Evolutionary conservation across 441 rosid genomes (phyloP).

Genomic region (Populus trichocarpa): DNA sequence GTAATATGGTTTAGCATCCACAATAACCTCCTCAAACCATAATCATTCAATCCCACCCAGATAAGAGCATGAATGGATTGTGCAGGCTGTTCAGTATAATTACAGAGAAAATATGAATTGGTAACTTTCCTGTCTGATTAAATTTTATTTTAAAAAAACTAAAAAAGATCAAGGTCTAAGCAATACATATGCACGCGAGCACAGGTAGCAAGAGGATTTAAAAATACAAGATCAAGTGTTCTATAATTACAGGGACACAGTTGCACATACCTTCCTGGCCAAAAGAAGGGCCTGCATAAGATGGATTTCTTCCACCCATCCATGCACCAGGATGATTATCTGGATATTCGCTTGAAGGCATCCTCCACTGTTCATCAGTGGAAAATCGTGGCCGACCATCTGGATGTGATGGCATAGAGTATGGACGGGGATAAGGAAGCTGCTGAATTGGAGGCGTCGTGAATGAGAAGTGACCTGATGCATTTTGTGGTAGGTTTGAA

Average conservation of each 20-base stretch:
- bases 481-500: slow-evolving; percentile 50
- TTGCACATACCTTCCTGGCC: slow-evolving; percentile 75
- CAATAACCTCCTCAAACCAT: too few relatives aligned
- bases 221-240: neutral
- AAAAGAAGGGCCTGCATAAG: slow-evolving; percentile 63
- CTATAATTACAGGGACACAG: neutral
- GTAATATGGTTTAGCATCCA: too few relatives aligned
- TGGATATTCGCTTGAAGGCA: slow-evolving; percentile 59
- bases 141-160: too few relatives aligned
- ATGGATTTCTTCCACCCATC: slow-evolving; percentile 74
- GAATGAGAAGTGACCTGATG: slow-evolving; percentile 72
- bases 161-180: neutral
- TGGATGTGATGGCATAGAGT: slow-evolving; percentile 59
- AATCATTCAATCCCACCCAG: too few relatives aligned
- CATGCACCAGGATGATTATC: slow-evolving; percentile 69
- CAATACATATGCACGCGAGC: neutral
- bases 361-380: slow-evolving; percentile 84
- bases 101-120: too few relatives aligned
- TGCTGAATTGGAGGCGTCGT: slow-evolving; percentile 64
- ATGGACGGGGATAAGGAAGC: slow-evolving; percentile 65
- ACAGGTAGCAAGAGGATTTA: neutral
- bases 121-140: neutral
- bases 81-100: too few relatives aligned
- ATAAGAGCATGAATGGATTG: too few relatives aligned
- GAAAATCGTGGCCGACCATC: slow-evolving; percentile 63